Percentiles rank a stretch among this genome's conserved stretches.
These are phyloP conservation scores for Triticum timopheevii DNA, from an alignment of 176 grass and related monocot species.

Conservation along the genomic window DNA sequence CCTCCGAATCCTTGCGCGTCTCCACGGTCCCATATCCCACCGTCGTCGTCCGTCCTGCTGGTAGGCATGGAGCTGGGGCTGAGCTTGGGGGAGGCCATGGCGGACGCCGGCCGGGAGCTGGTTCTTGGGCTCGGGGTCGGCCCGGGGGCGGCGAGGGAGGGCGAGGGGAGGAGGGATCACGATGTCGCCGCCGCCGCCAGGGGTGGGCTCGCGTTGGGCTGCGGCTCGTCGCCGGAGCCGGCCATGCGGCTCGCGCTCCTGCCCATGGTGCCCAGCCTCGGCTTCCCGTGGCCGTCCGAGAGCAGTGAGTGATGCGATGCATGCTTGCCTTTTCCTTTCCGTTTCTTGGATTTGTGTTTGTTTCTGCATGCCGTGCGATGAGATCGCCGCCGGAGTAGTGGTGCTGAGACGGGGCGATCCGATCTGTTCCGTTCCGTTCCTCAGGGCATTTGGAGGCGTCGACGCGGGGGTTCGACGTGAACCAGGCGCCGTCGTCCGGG, in stretches of 20 bases:
- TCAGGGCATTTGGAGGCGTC: conserved; percentile 56
- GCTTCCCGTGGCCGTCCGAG: conserved; percentile 50
- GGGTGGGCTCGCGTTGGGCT: conserved; percentile 7
- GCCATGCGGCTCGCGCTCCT: conserved; percentile 57
- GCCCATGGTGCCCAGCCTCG: conserved; percentile 36
- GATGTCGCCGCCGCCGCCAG: conserved; percentile 7
- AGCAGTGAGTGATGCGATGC: conserved; percentile 32
- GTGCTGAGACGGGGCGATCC: background rate
- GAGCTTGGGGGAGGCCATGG: conserved; percentile 61
- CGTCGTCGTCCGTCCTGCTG: background rate
- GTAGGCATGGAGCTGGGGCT: conserved; percentile 69
- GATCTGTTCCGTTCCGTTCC: background rate
- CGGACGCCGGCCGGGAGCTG: conserved; percentile 54
- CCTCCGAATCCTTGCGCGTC: background rate
- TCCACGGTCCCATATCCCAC: conserved; percentile 20
- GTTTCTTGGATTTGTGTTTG: background rate
- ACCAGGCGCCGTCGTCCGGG: conserved; percentile 47
- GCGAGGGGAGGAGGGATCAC: background rate
- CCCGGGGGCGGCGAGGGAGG: background rate
- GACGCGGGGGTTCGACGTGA: conserved; percentile 82
- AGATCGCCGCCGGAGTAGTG: background rate
- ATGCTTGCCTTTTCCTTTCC: background rate
- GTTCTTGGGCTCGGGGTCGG: conserved; percentile 58
- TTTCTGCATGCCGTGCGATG: background rate
- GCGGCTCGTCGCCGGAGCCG: conserved; percentile 38